Conservation (phyloP, 108 stramenopile species). For the Epipyxis sp. region DNA sequence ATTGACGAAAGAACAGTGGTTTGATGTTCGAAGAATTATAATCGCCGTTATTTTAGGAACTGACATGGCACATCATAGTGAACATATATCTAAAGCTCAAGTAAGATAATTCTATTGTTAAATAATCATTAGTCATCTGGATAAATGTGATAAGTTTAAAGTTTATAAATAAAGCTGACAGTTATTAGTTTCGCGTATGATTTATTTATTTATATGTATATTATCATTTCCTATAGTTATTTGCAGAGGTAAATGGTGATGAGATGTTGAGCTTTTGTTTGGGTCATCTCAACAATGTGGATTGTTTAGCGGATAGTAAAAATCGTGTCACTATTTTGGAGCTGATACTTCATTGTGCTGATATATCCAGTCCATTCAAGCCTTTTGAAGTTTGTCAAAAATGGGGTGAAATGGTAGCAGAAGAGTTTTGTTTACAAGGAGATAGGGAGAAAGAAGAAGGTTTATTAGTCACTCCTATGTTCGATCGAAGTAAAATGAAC, state of each 20-base stretch:
- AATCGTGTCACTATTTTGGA: conserved; percentile 29
- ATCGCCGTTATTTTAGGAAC: conserved; percentile 70
- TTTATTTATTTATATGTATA: too few relatives aligned
- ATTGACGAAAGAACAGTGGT: conserved; percentile 35
- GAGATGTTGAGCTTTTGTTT: not conserved
- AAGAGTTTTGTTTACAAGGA: conserved; percentile 69
- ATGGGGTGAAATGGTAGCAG: conserved; percentile 57
- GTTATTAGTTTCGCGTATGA: too few relatives aligned
- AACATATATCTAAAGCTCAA: too few relatives aligned
- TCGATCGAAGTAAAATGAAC: too few relatives aligned
- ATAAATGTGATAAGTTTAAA: too few relatives aligned
- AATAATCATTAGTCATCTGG: too few relatives aligned
- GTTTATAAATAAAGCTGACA: too few relatives aligned
- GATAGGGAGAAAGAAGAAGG: conserved; percentile 53
- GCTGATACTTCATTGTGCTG: conserved; percentile 62
- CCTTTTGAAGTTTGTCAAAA: conserved; percentile 41
- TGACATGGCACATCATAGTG: too few relatives aligned
- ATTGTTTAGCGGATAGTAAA: not conserved
- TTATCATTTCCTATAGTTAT: conserved; percentile 57
- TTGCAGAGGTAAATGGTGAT: conserved; percentile 23
- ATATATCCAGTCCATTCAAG: conserved; percentile 63
- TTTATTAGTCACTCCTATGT: conserved; percentile 55
- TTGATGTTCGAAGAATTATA: conserved; percentile 52
- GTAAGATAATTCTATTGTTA: too few relatives aligned
- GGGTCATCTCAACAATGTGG: conserved; percentile 18